phyloP scores from a whole-genome alignment of 2,329 filamentous ascomycete species.

The Hypoxylon sp. region DNA sequence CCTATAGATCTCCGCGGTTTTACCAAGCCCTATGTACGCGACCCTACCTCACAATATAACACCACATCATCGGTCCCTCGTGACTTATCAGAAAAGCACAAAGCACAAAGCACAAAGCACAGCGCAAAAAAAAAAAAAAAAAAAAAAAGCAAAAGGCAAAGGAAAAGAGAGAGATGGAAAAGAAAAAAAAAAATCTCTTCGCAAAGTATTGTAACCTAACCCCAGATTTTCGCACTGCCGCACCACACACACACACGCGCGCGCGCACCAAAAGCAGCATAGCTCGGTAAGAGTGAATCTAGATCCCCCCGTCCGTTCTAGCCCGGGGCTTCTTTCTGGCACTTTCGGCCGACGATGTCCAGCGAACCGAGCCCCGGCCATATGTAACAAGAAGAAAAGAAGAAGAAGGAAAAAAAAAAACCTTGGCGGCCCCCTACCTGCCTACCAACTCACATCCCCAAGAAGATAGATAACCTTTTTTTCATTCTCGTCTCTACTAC shows the following conservation, averaged over 20 bases:
- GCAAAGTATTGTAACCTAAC: slow-evolving; percentile 28
- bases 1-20: neutral
- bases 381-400: neutral
- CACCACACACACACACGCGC: slow-evolving; percentile 9
- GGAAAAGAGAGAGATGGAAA: neutral
- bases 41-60: slow-evolving; percentile 5
- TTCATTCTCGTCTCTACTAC: slow-evolving; percentile 5
- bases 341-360: slow-evolving; percentile 24
- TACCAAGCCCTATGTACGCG: slow-evolving; percentile 10
- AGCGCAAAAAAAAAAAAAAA: neutral
- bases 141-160: neutral
- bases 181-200: neutral
- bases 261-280: slow-evolving; percentile 3
- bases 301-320: slow-evolving; percentile 30
- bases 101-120: neutral
- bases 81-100: neutral
- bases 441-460: neutral
- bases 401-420: neutral
- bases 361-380: neutral
- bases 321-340: neutral
- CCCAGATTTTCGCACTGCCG: slow-evolving; percentile 40
- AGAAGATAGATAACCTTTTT: neutral
- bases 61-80: neutral
- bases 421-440: slow-evolving; percentile 23
- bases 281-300: slow-evolving; percentile 26